Percentiles rank a stretch among this genome's conserved stretches.
phyloP scores from a whole-genome alignment of 2,329 filamentous ascomycete genomes.

The Talaromyces amestolkiae region DNA sequence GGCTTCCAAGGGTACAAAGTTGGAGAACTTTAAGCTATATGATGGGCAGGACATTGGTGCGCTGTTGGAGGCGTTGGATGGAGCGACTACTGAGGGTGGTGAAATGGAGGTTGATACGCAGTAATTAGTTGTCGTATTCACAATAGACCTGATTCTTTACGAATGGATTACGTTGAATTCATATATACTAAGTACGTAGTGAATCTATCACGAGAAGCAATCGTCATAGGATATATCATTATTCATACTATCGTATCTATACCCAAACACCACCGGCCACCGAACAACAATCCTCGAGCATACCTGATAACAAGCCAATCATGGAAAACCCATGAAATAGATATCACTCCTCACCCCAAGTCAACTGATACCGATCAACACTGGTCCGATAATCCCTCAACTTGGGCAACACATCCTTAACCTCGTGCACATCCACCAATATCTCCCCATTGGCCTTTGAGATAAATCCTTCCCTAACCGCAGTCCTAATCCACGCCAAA shows the following conservation, averaged over 20 bases:
- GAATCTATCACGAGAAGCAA: too few relatives aligned
- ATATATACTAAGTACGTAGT: not conserved
- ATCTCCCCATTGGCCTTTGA: slow-evolving; percentile 68
- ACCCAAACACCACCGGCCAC: not conserved
- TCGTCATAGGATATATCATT: not conserved
- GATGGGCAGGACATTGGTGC: slow-evolving; percentile 83
- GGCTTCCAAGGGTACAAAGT: slow-evolving; percentile 31
- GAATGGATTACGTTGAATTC: not conserved
- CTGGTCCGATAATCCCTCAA: slow-evolving; percentile 74
- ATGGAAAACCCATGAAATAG: not conserved
- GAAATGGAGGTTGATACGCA: slow-evolving; percentile 59
- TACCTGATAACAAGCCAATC: not conserved
- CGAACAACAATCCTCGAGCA: not conserved
- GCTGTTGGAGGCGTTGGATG: slow-evolving; percentile 72
- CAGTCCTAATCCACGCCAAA: slow-evolving; percentile 73
- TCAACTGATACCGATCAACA: slow-evolving; percentile 71
- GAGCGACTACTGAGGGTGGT: slow-evolving; percentile 43
- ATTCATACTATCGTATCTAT: not conserved
- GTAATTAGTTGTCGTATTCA: slow-evolving; percentile 19
- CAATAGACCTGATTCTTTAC: not conserved
- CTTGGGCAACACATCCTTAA: slow-evolving; percentile 68
- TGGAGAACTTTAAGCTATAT: slow-evolving; percentile 84
- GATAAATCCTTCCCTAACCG: slow-evolving; percentile 76
- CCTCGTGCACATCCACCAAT: slow-evolving; percentile 66
- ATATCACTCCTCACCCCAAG: slow-evolving; percentile 69